Evolutionary conservation across 2,329 filamentous ascomycete genomes (phyloP).

Genomic region (Neurospora crassa): DNA sequence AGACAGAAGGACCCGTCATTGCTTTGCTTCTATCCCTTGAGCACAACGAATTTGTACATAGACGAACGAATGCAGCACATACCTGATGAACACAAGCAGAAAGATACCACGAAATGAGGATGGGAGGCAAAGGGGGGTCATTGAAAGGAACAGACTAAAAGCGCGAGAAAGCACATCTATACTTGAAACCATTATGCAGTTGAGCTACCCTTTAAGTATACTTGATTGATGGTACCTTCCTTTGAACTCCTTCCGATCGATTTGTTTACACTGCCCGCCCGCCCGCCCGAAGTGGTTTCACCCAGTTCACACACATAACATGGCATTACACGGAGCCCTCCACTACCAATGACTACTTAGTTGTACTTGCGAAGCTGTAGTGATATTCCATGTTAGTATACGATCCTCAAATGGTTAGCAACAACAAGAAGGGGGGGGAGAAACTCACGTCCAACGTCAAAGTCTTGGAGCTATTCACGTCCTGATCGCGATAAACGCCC

Average conservation of each 20-base stretch:
- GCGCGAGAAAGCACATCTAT: not conserved
- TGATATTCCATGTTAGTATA: constrained; percentile 3
- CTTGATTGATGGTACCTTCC: not conserved
- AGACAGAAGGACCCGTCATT: not conserved
- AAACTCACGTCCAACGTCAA: constrained; percentile 87
- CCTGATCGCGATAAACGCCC: constrained; percentile 91
- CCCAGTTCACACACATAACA: not conserved
- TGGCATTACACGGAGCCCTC: not conserved
- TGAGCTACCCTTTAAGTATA: not conserved
- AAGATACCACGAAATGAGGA: not conserved
- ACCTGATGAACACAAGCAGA: not conserved
- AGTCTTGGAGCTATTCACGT: constrained; percentile 82
- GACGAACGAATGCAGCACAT: not conserved
- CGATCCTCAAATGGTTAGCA: not conserved
- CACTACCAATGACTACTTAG: not conserved
- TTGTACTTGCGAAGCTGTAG: constrained; percentile 16
- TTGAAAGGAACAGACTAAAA: not conserved
- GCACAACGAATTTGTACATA: not conserved
- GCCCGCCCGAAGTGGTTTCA: not conserved
- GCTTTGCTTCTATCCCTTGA: not conserved
- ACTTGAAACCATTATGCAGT: not conserved
- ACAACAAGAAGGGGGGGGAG: not conserved
- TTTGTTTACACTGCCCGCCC: not conserved
- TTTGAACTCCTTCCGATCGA: not conserved
- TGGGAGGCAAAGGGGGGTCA: not conserved